Evolutionary conservation across 768 basidiomycete species (phyloP).

Genomic region (Leucocoprinus sp.): DNA sequence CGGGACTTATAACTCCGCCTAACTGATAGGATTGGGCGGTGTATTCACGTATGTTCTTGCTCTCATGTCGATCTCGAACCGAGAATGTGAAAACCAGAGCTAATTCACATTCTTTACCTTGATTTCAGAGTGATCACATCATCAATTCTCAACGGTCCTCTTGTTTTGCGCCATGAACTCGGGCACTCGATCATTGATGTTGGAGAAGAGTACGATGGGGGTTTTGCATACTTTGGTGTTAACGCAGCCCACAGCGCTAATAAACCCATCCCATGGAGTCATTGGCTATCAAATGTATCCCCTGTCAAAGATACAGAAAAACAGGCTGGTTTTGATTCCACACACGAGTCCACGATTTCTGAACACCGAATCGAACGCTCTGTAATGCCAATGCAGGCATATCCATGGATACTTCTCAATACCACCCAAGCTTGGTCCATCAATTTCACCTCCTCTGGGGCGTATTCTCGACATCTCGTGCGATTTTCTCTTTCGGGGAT

Average conservation of each 20-base stretch:
- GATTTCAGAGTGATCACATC: slow-evolving; percentile 60
- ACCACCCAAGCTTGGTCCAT: slow-evolving; percentile 49
- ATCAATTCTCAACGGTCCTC: slow-evolving; percentile 62
- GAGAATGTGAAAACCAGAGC: background rate
- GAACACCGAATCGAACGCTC: slow-evolving; percentile 49
- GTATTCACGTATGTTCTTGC: slow-evolving; percentile 56
- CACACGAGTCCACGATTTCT: too few relatives aligned
- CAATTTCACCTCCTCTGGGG: slow-evolving; percentile 55
- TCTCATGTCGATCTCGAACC: background rate
- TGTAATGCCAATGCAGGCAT: slow-evolving; percentile 66
- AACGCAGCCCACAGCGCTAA: slow-evolving; percentile 46
- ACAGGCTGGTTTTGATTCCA: too few relatives aligned
- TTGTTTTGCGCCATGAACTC: slow-evolving; percentile 72
- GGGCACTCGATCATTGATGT: slow-evolving; percentile 74
- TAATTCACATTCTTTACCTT: background rate
- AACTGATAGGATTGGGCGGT: slow-evolving; percentile 61
- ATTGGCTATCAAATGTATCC: slow-evolving; percentile 54
- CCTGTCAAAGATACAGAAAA: too few relatives aligned
- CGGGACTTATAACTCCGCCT: slow-evolving; percentile 27
- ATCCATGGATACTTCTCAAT: slow-evolving; percentile 71
- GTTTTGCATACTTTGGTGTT: slow-evolving; percentile 61
- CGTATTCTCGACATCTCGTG: slow-evolving; percentile 51
- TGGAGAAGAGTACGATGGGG: slow-evolving; percentile 82
- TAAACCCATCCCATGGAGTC: slow-evolving; percentile 50
- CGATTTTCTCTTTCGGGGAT: slow-evolving; percentile 71